phyloP scores from a whole-genome alignment of 2,329 filamentous ascomycete species.

The Botryosphaeria agaves region DNA sequence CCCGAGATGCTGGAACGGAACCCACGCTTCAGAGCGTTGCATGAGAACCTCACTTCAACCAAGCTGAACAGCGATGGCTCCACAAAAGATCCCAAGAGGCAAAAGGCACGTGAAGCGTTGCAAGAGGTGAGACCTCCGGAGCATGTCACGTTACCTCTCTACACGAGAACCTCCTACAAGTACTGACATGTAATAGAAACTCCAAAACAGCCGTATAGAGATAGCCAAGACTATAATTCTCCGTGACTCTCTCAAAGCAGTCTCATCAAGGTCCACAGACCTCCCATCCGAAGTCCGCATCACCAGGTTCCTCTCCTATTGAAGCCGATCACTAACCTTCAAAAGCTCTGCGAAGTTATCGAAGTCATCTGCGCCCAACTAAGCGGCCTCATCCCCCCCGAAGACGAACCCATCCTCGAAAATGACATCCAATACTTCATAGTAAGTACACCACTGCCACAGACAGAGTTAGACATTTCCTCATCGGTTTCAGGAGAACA shows the following conservation, averaged over 20 bases:
- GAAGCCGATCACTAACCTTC: not conserved
- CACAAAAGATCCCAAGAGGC: slow-evolving; percentile 22
- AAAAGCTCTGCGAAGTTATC: slow-evolving; percentile 21
- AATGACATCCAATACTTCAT: slow-evolving; percentile 22
- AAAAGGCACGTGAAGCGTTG: slow-evolving; percentile 22
- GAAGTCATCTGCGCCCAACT: slow-evolving; percentile 24
- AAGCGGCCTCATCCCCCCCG: slow-evolving; percentile 14
- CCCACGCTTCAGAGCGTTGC: slow-evolving; percentile 26
- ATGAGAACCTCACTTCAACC: slow-evolving; percentile 24
- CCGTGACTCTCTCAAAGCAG: slow-evolving; percentile 14
- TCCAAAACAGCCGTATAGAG: slow-evolving; percentile 16
- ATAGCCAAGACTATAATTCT: slow-evolving; percentile 16
- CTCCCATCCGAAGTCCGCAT: slow-evolving; percentile 22
- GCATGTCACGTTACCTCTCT: too few relatives aligned
- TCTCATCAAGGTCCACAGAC: slow-evolving; percentile 16
- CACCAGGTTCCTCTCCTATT: not conserved
- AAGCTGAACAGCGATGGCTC: slow-evolving; percentile 27
- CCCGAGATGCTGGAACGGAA: slow-evolving; percentile 19
- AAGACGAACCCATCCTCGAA: slow-evolving; percentile 21
- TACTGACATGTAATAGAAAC: slow-evolving; percentile 12
- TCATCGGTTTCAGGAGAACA: slow-evolving; percentile 14
- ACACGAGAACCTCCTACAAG: slow-evolving; percentile 5
- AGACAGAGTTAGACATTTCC: not conserved
- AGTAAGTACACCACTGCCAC: slow-evolving; percentile 5
- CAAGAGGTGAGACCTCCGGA: too few relatives aligned